Evolutionary conservation across 345 rosid species (phyloP).

Genomic region (Nephelium lappaceum): DNA sequence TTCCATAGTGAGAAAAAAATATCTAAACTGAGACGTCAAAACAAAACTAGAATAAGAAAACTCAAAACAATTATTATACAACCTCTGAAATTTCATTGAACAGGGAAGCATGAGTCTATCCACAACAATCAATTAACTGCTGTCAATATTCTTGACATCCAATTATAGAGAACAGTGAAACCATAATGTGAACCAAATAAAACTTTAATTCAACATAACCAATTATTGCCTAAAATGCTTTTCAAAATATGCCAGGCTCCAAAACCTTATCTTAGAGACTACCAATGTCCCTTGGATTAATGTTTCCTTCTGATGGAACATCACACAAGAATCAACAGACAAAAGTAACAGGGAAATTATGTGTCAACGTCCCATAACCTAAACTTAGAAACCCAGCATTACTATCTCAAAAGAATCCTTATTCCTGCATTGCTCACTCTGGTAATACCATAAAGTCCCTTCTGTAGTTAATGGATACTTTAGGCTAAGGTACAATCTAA

Average conservation of each 20-base stretch:
- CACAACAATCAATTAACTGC: not conserved
- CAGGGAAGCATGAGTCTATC: conserved; percentile 1
- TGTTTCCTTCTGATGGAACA: not conserved
- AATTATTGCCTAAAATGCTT: not conserved
- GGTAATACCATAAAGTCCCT: not conserved
- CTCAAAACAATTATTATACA: not conserved
- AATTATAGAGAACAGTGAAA: not conserved
- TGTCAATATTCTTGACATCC: not conserved
- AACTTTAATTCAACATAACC: not conserved
- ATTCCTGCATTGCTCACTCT: not conserved
- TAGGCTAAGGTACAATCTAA: not conserved
- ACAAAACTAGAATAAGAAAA: not conserved
- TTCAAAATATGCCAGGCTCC: not conserved
- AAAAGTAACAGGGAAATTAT: not conserved
- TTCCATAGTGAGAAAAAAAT: not conserved
- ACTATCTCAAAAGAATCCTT: not conserved
- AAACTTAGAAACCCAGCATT: not conserved
- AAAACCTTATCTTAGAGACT: not conserved
- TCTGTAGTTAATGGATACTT: not conserved
- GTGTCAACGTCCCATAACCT: not conserved
- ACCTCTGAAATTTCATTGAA: conserved; percentile 1
- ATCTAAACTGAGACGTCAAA: not conserved
- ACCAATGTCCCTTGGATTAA: not conserved
- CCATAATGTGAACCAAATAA: not conserved
- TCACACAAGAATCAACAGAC: not conserved